phyloP scores from a whole-genome alignment of 2,329 filamentous ascomycete genomes.

The Botrytis squamosa region DNA sequence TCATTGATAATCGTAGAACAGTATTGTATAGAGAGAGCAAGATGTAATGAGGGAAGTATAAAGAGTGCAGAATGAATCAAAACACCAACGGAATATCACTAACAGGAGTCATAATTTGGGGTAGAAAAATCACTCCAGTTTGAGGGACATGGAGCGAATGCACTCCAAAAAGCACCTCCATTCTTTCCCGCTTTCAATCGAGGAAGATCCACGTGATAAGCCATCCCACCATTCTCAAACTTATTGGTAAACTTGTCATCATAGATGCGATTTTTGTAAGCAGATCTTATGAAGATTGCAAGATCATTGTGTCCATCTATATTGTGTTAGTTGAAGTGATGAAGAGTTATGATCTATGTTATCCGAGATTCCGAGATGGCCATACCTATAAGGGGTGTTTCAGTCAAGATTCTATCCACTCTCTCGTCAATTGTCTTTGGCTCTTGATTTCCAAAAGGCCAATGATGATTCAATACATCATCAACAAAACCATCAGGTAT shows the following conservation, averaged over 20 bases:
- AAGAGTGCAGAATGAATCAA: neutral
- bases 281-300: constrained; percentile 65
- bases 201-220: constrained; percentile 74
- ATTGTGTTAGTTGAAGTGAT: neutral
- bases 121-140: constrained; percentile 73
- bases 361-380: constrained; percentile 6
- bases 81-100: constrained; percentile 31
- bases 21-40: neutral
- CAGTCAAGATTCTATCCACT: constrained; percentile 45
- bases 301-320: constrained; percentile 90
- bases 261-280: constrained; percentile 78
- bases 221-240: constrained; percentile 69
- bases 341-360: neutral
- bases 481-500: constrained; percentile 21
- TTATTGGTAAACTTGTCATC: constrained; percentile 67
- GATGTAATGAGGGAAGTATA: neutral
- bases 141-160: constrained; percentile 73
- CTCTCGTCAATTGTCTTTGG: constrained; percentile 38
- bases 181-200: constrained; percentile 68
- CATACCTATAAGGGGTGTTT: constrained; percentile 50
- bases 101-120: constrained; percentile 66
- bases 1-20: neutral
- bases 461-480: constrained; percentile 2
- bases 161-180: constrained; percentile 92
- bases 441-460: constrained; percentile 20